These are phyloP conservation scores for Puccinia coronata DNA, from an alignment of 1,284 basidiomycete species.

Conservation along the genomic window DNA sequence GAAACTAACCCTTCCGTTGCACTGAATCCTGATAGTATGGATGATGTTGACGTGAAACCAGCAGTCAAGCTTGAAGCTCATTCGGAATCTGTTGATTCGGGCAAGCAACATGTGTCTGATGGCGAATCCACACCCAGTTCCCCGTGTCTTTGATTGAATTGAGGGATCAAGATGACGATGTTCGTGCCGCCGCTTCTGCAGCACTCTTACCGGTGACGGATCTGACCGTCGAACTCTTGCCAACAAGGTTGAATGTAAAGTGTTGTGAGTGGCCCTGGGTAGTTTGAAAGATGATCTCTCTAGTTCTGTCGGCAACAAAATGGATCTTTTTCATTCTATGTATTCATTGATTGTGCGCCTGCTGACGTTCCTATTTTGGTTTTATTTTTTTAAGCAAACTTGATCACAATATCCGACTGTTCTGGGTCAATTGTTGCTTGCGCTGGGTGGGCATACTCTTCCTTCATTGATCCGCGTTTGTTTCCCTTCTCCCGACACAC, in stretches of 20 bases:
- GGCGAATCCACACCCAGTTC: slow-evolving; percentile 44
- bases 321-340: slow-evolving; percentile 73
- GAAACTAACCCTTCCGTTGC: slow-evolving; percentile 56
- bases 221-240: slow-evolving; percentile 74
- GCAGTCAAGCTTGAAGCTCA: not conserved
- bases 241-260: slow-evolving; percentile 65
- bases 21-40: slow-evolving; percentile 54
- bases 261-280: slow-evolving; percentile 85
- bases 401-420: slow-evolving; percentile 79
- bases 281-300: slow-evolving; percentile 96
- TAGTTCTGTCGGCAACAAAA: slow-evolving; percentile 92
- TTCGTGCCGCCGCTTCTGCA: slow-evolving; percentile 90
- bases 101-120: not conserved
- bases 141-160: slow-evolving; percentile 64
- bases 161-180: slow-evolving; percentile 90
- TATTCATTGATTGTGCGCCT: not conserved
- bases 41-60: slow-evolving; percentile 56
- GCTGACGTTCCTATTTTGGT: slow-evolving; percentile 43
- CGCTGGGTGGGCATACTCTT: slow-evolving; percentile 71
- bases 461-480: slow-evolving; percentile 74
- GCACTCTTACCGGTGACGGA: slow-evolving; percentile 83
- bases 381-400: slow-evolving; percentile 66
- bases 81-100: not conserved
- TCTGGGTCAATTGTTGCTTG: slow-evolving; percentile 69
- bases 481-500: slow-evolving; percentile 99